Evolutionary conservation across 352 stramenopile species (phyloP), one percentile per base, ranked within the genome.

Genomic region (Phytophthora lateralis): DNA sequence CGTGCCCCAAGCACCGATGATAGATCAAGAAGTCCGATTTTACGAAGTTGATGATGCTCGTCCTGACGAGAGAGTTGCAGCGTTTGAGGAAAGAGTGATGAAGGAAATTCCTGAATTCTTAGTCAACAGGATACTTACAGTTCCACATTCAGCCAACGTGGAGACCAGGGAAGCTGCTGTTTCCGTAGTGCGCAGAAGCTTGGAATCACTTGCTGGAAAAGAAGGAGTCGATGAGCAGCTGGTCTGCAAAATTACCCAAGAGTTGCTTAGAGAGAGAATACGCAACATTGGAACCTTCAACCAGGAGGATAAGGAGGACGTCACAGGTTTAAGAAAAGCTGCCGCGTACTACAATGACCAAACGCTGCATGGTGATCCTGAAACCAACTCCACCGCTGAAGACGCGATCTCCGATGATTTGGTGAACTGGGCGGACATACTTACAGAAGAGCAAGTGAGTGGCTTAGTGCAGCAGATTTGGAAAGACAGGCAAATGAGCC

Each of bases 361-460:
- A 64, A 37, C 53, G 18, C 9, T 17, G 14, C 12, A 17, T 39
- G 35, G 34, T 10, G 49, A 45, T 14, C 7, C 9, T n/a, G 52
- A 52, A 14, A 24, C 10, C 3, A 24, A 4, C 21, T 49, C 34
- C 8, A 5, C 35, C 32, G 39, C 4, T 53, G 66, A 60, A n/a
- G 61, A 69, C 20, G 41, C 29, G n/a, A 52, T 47, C n/a, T 17
- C 42, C 0, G 55, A 60, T 4, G 51, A 58, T 39, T 42, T 60
- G 4, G 20, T 35, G 1, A 69, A 60, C 17, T 85, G 73, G 76
- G 29, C 75, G 9, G 42, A 71, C 2, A n/a, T 78, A 21, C 64
- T 86, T 12, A 75, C 69, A 1, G 75, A 83, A 66, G 75, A 87
- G 34, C 72, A 87, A 71, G 73, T 85, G 10, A 53, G 60, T 39